Evolutionary conservation across 2,329 filamentous ascomycete species (phyloP).

Genomic region (Epichloe sp.): DNA sequence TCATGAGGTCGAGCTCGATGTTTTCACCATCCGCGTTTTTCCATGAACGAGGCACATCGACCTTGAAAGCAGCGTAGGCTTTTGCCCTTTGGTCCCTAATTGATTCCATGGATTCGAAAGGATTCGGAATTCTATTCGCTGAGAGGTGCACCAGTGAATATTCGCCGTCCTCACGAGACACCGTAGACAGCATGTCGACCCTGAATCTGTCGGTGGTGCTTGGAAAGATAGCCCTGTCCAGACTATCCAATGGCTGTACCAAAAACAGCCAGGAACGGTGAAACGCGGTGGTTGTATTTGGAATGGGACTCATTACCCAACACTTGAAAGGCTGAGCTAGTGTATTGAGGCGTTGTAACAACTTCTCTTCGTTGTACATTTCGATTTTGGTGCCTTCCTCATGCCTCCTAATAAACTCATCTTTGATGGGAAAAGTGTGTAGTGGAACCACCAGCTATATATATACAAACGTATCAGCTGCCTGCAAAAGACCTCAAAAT

Average conservation of each 20-base stretch:
- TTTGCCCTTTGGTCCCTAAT: conserved; percentile 5
- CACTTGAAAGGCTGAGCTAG: conserved; percentile 9
- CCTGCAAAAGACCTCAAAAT: not conserved
- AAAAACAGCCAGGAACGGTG: conserved; percentile 20
- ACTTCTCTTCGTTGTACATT: conserved; percentile 18
- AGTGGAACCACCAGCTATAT: conserved; percentile 6
- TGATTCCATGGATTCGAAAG: conserved; percentile 14
- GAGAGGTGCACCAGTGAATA: conserved; percentile 15
- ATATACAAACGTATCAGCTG: not conserved
- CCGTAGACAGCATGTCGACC: conserved; percentile 13
- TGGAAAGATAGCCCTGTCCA: conserved; percentile 14
- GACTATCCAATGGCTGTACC: conserved; percentile 12
- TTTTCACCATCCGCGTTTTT: conserved; percentile 11
- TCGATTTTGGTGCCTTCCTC: conserved; percentile 22
- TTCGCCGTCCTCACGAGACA: conserved; percentile 10
- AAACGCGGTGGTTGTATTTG: conserved; percentile 16
- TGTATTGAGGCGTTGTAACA: conserved; percentile 16
- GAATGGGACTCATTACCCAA: conserved; percentile 20
- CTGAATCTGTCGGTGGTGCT: conserved; percentile 15
- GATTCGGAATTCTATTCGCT: conserved; percentile 17
- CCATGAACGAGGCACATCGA: conserved; percentile 20
- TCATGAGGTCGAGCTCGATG: conserved; percentile 38
- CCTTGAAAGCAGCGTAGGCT: conserved; percentile 19
- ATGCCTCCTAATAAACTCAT: conserved; percentile 15
- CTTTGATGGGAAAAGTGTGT: conserved; percentile 11